Conservation (phyloP, 192 early-diverging fungal genomes). For the Umbelopsis vinacea region DNA sequence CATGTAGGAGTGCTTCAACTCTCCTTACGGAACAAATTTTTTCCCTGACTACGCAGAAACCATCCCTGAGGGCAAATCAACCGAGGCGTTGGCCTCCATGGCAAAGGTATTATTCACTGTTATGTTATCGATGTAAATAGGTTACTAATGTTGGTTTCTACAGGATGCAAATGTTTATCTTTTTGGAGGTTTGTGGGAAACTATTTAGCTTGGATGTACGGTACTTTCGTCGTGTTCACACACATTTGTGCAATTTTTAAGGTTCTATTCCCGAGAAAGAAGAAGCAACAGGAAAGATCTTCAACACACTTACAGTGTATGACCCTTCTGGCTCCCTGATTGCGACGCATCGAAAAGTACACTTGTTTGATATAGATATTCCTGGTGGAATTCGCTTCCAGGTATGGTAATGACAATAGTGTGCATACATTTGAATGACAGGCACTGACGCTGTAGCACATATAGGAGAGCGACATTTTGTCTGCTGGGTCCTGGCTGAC, state of each 20-base stretch:
- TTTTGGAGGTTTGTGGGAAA: constrained; percentile 59
- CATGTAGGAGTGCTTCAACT: constrained; percentile 95
- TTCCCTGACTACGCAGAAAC: constrained; percentile 93
- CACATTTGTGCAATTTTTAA: background rate
- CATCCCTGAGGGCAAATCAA: constrained; percentile 71
- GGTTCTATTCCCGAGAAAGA: constrained; percentile 90
- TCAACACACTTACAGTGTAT: constrained; percentile 86
- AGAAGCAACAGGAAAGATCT: constrained; percentile 56
- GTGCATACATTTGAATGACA: background rate
- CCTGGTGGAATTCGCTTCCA: constrained; percentile 92
- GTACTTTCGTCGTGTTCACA: background rate
- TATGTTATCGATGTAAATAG: background rate
- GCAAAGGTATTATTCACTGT: constrained; percentile 59
- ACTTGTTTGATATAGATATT: constrained; percentile 97
- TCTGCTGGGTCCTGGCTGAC: constrained; percentile 77
- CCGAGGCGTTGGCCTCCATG: constrained; percentile 74
- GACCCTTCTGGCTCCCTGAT: constrained; percentile 65
- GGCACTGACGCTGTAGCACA: no score
- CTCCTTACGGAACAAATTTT: constrained; percentile 91
- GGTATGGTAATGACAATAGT: constrained; percentile 24
- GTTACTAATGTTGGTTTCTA: no score
- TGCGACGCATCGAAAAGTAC: constrained; percentile 79
- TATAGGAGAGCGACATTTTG: constrained; percentile 79
- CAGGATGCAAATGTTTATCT: constrained; percentile 83
- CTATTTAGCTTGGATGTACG: background rate